A percentile compares a stretch with the other conserved stretches of the same genome.
phyloP scores from a whole-genome alignment of 225 moss, liverwort and hornwort genomes.

The Polytrichum formosum region DNA sequence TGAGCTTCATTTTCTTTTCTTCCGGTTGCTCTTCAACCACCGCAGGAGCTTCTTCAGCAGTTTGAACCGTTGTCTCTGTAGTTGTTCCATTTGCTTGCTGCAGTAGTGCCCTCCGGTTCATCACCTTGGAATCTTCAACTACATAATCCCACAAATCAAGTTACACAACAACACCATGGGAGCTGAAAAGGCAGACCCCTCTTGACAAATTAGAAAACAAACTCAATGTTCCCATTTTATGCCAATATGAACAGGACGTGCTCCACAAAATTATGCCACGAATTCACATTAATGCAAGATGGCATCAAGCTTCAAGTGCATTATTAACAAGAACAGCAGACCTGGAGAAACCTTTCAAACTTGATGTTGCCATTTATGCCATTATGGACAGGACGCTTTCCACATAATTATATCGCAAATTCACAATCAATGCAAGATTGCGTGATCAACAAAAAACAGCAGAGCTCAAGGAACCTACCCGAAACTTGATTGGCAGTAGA shows the following conservation, averaged over 20 bases:
- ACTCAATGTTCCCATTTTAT: too few relatives aligned
- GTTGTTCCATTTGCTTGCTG: conserved; percentile 39
- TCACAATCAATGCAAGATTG: too few relatives aligned
- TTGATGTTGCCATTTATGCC: too few relatives aligned
- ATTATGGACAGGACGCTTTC: too few relatives aligned
- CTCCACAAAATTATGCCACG: too few relatives aligned
- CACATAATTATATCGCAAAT: too few relatives aligned
- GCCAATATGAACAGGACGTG: too few relatives aligned
- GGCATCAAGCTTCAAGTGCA: too few relatives aligned
- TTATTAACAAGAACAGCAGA: too few relatives aligned
- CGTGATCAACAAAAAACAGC: not conserved
- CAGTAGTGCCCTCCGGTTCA: conserved; percentile 70
- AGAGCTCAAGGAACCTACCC: conserved; percentile 31
- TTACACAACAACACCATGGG: too few relatives aligned
- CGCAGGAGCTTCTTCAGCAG: conserved; percentile 12
- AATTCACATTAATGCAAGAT: too few relatives aligned
- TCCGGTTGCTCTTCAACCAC: conserved; percentile 20
- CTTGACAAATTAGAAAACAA: not conserved
- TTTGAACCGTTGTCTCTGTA: conserved; percentile 15
- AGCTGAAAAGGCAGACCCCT: not conserved
- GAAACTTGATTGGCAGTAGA: conserved; percentile 41
- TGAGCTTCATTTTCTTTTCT: conserved; percentile 48
- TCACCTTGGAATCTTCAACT: conserved; percentile 53
- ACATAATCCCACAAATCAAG: conserved; percentile 2
- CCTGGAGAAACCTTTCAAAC: too few relatives aligned